phyloP scores from a whole-genome alignment of 1,284 basidiomycete genomes.

The Coniferiporia weirii region DNA sequence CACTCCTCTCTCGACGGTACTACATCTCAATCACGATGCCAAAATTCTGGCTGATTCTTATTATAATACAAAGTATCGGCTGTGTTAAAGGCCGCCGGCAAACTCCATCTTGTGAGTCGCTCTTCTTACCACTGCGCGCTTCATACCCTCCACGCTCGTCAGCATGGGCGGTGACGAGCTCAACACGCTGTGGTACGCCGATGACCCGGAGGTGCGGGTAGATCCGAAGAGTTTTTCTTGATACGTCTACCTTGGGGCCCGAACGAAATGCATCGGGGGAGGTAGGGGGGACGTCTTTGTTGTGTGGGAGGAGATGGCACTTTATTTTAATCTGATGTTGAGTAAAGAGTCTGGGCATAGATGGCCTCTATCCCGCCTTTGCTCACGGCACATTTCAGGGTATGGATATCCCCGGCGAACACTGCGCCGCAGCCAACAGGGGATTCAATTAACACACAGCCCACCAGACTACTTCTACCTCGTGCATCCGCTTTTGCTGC shows the following conservation, averaged over 20 bases:
- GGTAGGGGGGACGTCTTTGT: constrained; percentile 56
- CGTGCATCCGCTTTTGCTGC: constrained; percentile 22
- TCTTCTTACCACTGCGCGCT: constrained; percentile 35
- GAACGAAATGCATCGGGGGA: constrained; percentile 38
- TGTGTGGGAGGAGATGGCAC: constrained; percentile 71
- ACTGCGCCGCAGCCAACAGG: constrained; percentile 53
- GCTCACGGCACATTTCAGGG: constrained; percentile 15
- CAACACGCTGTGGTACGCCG: constrained; percentile 62
- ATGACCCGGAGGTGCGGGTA: constrained; percentile 53
- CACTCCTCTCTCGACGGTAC: no score
- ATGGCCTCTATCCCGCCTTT: no score
- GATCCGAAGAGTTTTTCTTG: constrained; percentile 48
- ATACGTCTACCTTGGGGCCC: constrained; percentile 51
- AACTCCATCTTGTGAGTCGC: constrained; percentile 71
- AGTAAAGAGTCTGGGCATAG: constrained; percentile 65
- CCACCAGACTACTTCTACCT: constrained; percentile 76
- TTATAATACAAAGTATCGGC: no score
- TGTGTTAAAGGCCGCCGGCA: constrained; percentile 74
- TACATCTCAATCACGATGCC: no score
- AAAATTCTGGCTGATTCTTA: no score
- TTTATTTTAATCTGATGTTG: constrained; percentile 59
- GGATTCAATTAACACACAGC: constrained; percentile 62
- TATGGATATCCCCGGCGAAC: constrained; percentile 66
- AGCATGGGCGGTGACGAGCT: constrained; percentile 84
- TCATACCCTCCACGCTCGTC: constrained; percentile 61